phyloP scores from a whole-genome alignment of 345 rosid genomes.

The Euphorbia peplus region DNA sequence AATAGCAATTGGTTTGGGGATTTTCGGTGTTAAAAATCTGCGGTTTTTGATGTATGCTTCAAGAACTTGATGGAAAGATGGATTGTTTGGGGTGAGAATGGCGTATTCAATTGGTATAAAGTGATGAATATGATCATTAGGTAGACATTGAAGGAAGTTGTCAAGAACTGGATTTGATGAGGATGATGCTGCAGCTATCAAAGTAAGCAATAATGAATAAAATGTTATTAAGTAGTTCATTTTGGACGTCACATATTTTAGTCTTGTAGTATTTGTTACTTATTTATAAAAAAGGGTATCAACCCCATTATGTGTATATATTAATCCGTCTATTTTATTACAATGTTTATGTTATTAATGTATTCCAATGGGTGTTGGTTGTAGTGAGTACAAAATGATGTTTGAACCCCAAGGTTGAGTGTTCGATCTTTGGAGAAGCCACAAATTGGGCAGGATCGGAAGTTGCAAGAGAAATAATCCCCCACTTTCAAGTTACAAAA shows the following conservation, averaged over 20 bases:
- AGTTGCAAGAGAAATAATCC: no score
- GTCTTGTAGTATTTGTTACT: no score
- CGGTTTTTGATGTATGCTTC: constrained; percentile 11
- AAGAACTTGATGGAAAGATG: neutral
- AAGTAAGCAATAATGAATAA: neutral
- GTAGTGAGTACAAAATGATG: no score
- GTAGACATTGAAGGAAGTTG: neutral
- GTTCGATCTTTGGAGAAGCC: no score
- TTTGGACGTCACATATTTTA: neutral
- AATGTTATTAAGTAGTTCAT: neutral
- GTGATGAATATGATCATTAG: neutral
- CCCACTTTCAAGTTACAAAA: no score
- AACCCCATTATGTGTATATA: no score
- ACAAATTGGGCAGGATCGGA: no score
- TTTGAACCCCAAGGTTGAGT: no score
- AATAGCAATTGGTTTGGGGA: constrained; percentile 5
- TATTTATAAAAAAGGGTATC: neutral
- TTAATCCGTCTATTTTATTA: no score
- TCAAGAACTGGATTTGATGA: neutral
- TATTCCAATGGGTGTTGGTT: no score
- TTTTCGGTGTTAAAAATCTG: neutral
- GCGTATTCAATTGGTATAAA: neutral
- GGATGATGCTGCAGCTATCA: neutral
- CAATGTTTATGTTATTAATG: no score
- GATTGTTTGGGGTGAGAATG: constrained; percentile 1